Percentiles rank a stretch among this genome's conserved stretches.
Evolutionary conservation across 1,139 yeast genomes (phyloP).

Genomic region (Yamadazyma dendronema): DNA sequence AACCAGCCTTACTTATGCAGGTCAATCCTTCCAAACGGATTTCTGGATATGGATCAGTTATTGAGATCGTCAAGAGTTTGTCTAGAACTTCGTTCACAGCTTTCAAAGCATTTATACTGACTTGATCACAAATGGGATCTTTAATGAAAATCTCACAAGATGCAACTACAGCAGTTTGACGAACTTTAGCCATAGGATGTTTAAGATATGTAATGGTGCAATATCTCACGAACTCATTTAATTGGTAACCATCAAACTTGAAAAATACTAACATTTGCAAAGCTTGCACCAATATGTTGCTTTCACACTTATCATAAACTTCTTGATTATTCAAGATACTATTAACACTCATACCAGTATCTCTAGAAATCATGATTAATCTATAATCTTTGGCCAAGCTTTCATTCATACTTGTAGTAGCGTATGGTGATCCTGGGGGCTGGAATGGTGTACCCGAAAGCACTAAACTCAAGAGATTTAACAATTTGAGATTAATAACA

Average conservation of each 20-base stretch:
- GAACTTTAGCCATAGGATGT: conserved; percentile 73
- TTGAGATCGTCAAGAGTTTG: conserved; percentile 74
- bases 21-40: conserved; percentile 77
- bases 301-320: conserved; percentile 45
- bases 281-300: conserved; percentile 61
- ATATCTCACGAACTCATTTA: conserved; percentile 83
- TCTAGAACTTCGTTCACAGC: conserved; percentile 86
- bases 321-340: conserved; percentile 37
- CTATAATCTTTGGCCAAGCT: conserved; percentile 75
- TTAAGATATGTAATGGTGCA: conserved; percentile 81
- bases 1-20: conserved; percentile 59
- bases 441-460: conserved; percentile 78
- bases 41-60: conserved; percentile 87
- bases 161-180: conserved; percentile 83
- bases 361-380: conserved; percentile 67
- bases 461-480: conserved; percentile 74
- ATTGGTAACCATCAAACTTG: conserved; percentile 69
- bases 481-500: conserved; percentile 65
- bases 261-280: conserved; percentile 72
- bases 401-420: conserved; percentile 60
- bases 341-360: conserved; percentile 48
- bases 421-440: conserved; percentile 87
- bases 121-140: conserved; percentile 83
- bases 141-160: conserved; percentile 75
- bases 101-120: conserved; percentile 77